These are phyloP conservation scores for Ascochyta pisi DNA, from an alignment of 2,329 filamentous ascomycete species.

Conservation along the genomic window DNA sequence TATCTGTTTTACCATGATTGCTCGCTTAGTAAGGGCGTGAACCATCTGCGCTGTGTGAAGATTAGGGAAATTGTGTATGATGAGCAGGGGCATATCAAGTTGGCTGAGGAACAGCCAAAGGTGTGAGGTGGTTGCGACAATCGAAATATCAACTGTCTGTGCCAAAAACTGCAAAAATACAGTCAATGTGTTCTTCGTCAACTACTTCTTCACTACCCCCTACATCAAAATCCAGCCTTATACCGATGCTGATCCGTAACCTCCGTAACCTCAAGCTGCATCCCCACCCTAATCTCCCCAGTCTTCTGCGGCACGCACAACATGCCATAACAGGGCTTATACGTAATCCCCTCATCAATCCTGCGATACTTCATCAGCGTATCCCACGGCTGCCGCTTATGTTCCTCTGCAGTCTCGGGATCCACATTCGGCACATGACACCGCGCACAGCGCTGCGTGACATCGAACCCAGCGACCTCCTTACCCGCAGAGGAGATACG, in stretches of 20 bases:
- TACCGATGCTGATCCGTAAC: slow-evolving; percentile 66
- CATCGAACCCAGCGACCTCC: slow-evolving; percentile 55
- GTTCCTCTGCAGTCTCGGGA: slow-evolving; percentile 65
- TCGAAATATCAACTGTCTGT: no score
- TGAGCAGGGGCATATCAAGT: slow-evolving; percentile 65
- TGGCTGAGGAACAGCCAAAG: slow-evolving; percentile 43
- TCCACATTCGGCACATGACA: slow-evolving; percentile 72
- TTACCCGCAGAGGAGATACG: slow-evolving; percentile 46
- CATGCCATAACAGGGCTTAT: slow-evolving; percentile 73
- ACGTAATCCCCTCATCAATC: slow-evolving; percentile 66
- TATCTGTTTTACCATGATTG: slow-evolving; percentile 81
- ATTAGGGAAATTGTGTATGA: slow-evolving; percentile 78
- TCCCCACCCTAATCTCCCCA: slow-evolving; percentile 63
- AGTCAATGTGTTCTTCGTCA: no score
- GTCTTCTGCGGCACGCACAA: slow-evolving; percentile 66
- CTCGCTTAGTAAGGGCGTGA: slow-evolving; percentile 70
- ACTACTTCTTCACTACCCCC: neutral
- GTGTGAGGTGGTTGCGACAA: slow-evolving; percentile 15
- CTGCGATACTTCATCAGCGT: slow-evolving; percentile 66
- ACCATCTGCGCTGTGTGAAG: slow-evolving; percentile 77
- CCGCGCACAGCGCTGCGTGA: slow-evolving; percentile 65
- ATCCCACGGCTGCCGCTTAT: slow-evolving; percentile 67
- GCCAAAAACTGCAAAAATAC: no score
- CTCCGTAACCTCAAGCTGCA: slow-evolving; percentile 64
- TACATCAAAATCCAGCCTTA: slow-evolving; percentile 47